Percentiles rank a stretch among this genome's conserved stretches.
phyloP scores from a whole-genome alignment of 192 early-diverging fungal genomes.

The Coemansia sp. region DNA sequence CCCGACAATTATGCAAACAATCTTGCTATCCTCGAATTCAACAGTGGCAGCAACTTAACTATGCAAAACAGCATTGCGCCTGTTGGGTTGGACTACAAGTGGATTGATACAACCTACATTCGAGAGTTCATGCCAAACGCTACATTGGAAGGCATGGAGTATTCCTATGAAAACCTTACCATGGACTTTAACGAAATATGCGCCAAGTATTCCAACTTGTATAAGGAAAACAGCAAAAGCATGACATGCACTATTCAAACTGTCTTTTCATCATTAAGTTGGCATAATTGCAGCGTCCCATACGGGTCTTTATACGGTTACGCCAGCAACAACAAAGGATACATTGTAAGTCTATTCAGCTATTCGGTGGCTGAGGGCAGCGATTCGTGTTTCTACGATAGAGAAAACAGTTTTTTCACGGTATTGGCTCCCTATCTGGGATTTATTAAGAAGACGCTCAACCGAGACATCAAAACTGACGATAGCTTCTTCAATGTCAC shows the following conservation, averaged over 20 bases:
- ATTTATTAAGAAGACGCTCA: background rate
- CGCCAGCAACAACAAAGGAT: background rate
- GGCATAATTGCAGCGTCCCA: background rate
- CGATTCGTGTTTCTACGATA: conserved; percentile 7
- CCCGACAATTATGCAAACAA: conserved; percentile 10
- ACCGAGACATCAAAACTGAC: background rate
- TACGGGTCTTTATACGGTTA: background rate
- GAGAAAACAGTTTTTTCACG: conserved; percentile 12
- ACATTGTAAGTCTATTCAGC: conserved; percentile 18
- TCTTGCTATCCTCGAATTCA: conserved; percentile 16
- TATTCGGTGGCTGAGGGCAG: conserved; percentile 14
- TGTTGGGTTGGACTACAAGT: too few relatives aligned
- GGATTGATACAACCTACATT: too few relatives aligned
- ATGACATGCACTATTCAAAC: background rate
- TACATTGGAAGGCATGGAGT: too few relatives aligned
- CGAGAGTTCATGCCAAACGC: too few relatives aligned
- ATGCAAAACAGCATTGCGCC: background rate
- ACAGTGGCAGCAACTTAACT: conserved; percentile 1
- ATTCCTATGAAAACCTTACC: too few relatives aligned
- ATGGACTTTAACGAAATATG: background rate
- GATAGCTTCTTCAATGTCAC: background rate
- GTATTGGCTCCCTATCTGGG: background rate
- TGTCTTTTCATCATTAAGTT: too few relatives aligned
- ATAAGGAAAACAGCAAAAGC: background rate
- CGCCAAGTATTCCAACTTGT: background rate